A percentile compares a stretch with the other conserved stretches of the same genome.
Evolutionary conservation across 768 basidiomycete genomes (phyloP).

Genomic region (Pholiota molesta): DNA sequence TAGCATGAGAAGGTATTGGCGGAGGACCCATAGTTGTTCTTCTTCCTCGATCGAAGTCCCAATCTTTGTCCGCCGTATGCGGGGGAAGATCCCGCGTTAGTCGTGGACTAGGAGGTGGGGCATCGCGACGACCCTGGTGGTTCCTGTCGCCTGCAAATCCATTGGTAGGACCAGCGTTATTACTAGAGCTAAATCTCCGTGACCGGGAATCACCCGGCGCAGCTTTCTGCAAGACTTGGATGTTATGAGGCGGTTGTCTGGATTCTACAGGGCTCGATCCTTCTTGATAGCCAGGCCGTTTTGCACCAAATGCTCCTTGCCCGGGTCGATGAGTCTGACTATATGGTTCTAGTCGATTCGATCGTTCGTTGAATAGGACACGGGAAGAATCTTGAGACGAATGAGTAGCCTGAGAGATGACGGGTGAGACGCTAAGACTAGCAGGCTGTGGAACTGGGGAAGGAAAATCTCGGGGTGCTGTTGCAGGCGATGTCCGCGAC

Average conservation of each 20-base stretch:
- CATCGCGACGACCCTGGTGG: constrained; percentile 35
- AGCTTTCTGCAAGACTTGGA: constrained; percentile 68
- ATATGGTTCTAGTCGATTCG: constrained; percentile 88
- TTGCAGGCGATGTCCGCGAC: constrained; percentile 52
- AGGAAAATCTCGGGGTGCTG: constrained; percentile 44
- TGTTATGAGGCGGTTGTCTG: constrained; percentile 41
- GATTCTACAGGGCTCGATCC: constrained; percentile 40
- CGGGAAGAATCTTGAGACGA: constrained; percentile 64
- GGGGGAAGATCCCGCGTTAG: constrained; percentile 32
- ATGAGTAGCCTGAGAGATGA: constrained; percentile 37
- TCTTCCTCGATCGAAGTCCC: constrained; percentile 41
- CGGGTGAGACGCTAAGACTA: constrained; percentile 34
- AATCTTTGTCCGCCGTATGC: constrained; percentile 28
- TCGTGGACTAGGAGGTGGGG: constrained; percentile 41
- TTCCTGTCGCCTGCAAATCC: constrained; percentile 24
- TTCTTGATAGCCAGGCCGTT: constrained; percentile 50
- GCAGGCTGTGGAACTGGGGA: constrained; percentile 24
- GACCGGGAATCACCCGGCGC: constrained; percentile 30
- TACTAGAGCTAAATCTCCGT: constrained; percentile 37
- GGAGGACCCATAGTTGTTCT: constrained; percentile 57
- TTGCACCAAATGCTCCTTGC: constrained; percentile 42
- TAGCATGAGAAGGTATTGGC: constrained; percentile 42
- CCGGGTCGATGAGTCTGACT: constrained; percentile 49
- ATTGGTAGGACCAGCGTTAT: constrained; percentile 29
- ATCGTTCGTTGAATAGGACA: constrained; percentile 94